Conservation (phyloP, 139 green algal genomes). For the Zygnema cylindricum region DNA sequence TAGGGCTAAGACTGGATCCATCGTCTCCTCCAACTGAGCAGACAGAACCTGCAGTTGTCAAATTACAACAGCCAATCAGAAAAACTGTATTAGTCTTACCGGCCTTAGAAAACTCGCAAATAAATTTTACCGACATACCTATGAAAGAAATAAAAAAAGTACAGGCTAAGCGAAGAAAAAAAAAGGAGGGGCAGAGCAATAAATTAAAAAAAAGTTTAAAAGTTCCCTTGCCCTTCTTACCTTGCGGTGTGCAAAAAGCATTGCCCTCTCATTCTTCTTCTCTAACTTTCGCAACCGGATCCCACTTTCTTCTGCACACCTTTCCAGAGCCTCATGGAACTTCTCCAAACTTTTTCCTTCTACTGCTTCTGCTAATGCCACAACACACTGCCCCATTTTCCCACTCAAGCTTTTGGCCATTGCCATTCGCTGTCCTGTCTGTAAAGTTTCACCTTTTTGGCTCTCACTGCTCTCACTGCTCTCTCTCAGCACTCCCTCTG, state of each 20-base stretch:
- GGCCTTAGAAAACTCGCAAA: not conserved
- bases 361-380: constrained; percentile 30
- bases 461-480: constrained; percentile 7
- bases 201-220: too few relatives aligned
- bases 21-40: constrained; percentile 62
- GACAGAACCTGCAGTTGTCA: constrained; percentile 52
- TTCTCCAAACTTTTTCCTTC: constrained; percentile 49
- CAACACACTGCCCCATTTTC: not conserved
- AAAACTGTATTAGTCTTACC: too few relatives aligned
- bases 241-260: constrained; percentile 48
- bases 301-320: constrained; percentile 67
- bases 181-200: not conserved
- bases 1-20: constrained; percentile 70
- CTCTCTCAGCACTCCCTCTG: not conserved
- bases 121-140: not conserved
- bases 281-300: constrained; percentile 74
- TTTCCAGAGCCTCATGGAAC: constrained; percentile 65
- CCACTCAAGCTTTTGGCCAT: not conserved
- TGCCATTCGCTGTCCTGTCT: not conserved
- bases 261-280: constrained; percentile 78
- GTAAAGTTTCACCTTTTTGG: not conserved
- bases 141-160: not conserved
- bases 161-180: not conserved
- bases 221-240: too few relatives aligned
- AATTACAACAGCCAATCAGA: too few relatives aligned